Evolutionary conservation across 1,139 yeast genomes (phyloP).

Genomic region (Geotrichum macrosporum): DNA sequence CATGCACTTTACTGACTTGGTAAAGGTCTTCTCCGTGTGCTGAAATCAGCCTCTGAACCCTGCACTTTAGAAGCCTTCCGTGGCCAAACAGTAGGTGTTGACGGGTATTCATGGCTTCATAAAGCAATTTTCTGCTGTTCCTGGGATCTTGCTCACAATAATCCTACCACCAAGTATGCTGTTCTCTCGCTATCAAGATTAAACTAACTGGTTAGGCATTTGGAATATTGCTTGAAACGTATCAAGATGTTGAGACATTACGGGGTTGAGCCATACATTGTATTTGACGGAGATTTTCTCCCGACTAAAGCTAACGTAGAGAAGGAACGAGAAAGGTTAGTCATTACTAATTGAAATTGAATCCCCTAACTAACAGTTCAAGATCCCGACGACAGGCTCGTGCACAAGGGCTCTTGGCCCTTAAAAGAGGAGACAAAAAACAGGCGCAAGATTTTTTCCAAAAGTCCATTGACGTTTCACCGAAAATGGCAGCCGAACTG

Average conservation of each 20-base stretch:
- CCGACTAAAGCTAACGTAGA: slow-evolving; percentile 80
- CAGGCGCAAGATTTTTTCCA: slow-evolving; percentile 66
- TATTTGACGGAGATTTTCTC: slow-evolving; percentile 87
- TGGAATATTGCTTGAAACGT: slow-evolving; percentile 51
- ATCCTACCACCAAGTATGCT: slow-evolving; percentile 60
- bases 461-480: slow-evolving; percentile 83
- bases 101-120: slow-evolving; percentile 96
- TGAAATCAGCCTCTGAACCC: slow-evolving; percentile 66
- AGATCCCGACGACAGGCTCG: slow-evolving; percentile 52
- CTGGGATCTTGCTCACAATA: slow-evolving; percentile 67
- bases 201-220: slow-evolving; percentile 34
- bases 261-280: slow-evolving; percentile 79
- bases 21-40: slow-evolving; percentile 73
- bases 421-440: slow-evolving; percentile 50
- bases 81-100: slow-evolving; percentile 83
- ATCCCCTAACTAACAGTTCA: slow-evolving; percentile 25
- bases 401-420: slow-evolving; percentile 37
- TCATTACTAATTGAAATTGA: not conserved
- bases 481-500: slow-evolving; percentile 83
- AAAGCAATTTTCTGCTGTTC: slow-evolving; percentile 81
- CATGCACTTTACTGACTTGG: slow-evolving; percentile 35
- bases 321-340: slow-evolving; percentile 47
- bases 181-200: not conserved
- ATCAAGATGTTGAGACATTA: slow-evolving; percentile 60
- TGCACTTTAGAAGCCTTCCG: slow-evolving; percentile 55